These are phyloP conservation scores for Trichoderma sp. DNA, from an alignment of 2,329 filamentous ascomycete genomes.

Conservation along the genomic window DNA sequence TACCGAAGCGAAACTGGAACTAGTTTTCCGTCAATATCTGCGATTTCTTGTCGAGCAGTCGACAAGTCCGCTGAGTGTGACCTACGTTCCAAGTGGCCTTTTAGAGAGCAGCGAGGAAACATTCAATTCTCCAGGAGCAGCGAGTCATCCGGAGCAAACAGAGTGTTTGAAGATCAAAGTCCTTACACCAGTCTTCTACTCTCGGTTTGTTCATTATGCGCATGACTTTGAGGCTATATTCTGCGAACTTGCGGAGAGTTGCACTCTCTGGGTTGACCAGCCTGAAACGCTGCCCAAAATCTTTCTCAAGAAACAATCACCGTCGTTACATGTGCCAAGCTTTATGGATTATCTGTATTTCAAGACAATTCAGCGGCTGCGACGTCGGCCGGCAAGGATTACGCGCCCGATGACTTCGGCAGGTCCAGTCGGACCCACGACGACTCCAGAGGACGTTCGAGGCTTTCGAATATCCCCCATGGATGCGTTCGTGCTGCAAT, in stretches of 20 bases:
- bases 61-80: conserved; percentile 44
- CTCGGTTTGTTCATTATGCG: conserved; percentile 60
- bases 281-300: conserved; percentile 49
- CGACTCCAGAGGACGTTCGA: conserved; percentile 40
- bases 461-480: conserved; percentile 49
- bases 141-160: conserved; percentile 16
- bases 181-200: conserved; percentile 65
- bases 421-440: conserved; percentile 20
- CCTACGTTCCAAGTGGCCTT: conserved; percentile 53
- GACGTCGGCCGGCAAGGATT: conserved; percentile 41
- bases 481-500: conserved; percentile 47
- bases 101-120: conserved; percentile 35
- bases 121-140: conserved; percentile 35
- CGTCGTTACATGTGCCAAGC: conserved; percentile 35
- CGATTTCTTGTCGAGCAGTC: conserved; percentile 48
- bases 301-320: conserved; percentile 40
- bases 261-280: conserved; percentile 56
- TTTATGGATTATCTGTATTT: conserved; percentile 42
- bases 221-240: conserved; percentile 61
- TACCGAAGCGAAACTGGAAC: conserved; percentile 48
- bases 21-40: conserved; percentile 48
- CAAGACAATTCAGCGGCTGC: conserved; percentile 44
- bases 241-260: conserved; percentile 56
- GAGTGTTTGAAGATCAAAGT: conserved; percentile 54
- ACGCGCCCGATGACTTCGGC: conserved; percentile 42